phyloP scores from a whole-genome alignment of 768 basidiomycete species.

The Tephrocybe sp. region DNA sequence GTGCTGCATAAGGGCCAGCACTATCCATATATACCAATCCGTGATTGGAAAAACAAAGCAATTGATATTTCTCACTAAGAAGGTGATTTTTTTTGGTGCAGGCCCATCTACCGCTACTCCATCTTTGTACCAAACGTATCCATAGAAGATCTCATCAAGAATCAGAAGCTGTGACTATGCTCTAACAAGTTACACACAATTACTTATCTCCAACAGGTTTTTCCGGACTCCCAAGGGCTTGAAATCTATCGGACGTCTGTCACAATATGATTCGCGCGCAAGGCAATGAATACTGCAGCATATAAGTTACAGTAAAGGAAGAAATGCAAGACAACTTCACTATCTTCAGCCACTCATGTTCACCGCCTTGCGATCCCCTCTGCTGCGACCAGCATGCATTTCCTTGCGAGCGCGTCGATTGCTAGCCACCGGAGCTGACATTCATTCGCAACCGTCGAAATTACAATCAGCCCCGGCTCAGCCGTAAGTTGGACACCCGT shows the following conservation, averaged over 20 bases:
- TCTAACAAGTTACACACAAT: neutral
- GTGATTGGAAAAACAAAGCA: too few relatives aligned
- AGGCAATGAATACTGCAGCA: neutral
- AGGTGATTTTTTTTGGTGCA: too few relatives aligned
- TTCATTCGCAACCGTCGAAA: neutral
- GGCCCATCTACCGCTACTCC: too few relatives aligned
- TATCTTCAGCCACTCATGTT: neutral
- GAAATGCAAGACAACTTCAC: neutral
- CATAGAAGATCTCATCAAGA: neutral
- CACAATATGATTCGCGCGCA: neutral
- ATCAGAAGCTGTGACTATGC: neutral
- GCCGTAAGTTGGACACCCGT: neutral
- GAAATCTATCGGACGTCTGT: neutral
- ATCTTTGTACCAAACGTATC: neutral
- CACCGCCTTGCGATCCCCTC: neutral
- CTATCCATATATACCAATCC: too few relatives aligned
- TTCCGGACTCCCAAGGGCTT: neutral
- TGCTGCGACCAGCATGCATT: neutral
- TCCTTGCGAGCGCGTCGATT: neutral
- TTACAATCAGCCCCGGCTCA: neutral
- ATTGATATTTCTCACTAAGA: too few relatives aligned
- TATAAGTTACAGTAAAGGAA: neutral
- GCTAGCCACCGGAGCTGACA: slow-evolving; percentile 1
- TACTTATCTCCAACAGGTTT: neutral
- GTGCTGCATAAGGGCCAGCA: too few relatives aligned